These are phyloP conservation scores for Colletotrichum lupini DNA, from an alignment of 2,329 filamentous ascomycete genomes.

Conservation along the genomic window DNA sequence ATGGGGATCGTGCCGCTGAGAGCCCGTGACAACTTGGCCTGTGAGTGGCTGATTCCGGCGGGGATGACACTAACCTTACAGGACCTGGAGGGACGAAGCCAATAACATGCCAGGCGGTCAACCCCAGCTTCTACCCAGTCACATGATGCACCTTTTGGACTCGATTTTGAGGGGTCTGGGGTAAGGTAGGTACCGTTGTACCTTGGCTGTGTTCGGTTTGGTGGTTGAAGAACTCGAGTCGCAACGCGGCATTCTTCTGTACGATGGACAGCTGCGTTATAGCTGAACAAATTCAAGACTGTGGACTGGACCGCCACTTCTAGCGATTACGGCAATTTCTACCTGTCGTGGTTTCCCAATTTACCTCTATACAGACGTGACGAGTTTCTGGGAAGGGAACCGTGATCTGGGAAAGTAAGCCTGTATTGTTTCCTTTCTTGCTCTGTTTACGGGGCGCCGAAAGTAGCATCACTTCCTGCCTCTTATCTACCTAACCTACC, in stretches of 20 bases:
- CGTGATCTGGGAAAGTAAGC: neutral
- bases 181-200: neutral
- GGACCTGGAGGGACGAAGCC: constrained; percentile 3
- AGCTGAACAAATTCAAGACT: neutral
- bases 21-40: constrained; percentile 1
- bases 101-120: constrained; percentile 17
- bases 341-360: neutral
- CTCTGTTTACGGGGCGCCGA: neutral
- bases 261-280: neutral
- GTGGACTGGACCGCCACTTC: neutral
- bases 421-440: neutral
- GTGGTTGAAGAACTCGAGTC: neutral
- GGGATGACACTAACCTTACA: constrained; percentile 22
- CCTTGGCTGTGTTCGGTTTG: too few relatives aligned
- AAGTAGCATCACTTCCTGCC: neutral
- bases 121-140: constrained; percentile 9
- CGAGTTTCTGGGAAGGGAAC: neutral
- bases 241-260: neutral
- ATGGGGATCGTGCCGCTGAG: constrained; percentile 1
- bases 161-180: constrained; percentile 4
- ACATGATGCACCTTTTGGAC: constrained; percentile 18
- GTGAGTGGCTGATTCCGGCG: constrained; percentile 29
- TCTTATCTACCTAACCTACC: neutral
- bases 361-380: neutral
- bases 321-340: neutral